phyloP scores from a whole-genome alignment of 2,329 filamentous ascomycete genomes.

The Xylariaceae sp. region DNA sequence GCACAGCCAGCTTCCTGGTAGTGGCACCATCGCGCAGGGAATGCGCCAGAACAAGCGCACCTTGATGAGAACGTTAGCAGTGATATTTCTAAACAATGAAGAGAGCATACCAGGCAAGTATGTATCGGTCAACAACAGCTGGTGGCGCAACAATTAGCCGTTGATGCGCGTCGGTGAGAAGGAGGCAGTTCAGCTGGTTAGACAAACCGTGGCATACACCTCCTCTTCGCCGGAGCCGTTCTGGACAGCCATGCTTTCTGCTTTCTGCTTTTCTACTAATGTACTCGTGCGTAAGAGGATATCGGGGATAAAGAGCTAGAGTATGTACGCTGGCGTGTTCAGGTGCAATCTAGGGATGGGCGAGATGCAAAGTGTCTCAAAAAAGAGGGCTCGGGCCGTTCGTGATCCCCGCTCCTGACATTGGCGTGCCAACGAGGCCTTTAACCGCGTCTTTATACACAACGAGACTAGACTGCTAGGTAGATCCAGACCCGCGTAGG shows the following conservation, averaged over 20 bases:
- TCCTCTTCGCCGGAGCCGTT: conserved; percentile 37
- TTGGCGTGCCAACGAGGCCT: too few species aligned
- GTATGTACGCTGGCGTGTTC: too few species aligned
- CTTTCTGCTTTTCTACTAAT: too few species aligned
- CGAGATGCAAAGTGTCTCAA: too few species aligned
- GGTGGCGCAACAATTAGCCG: conserved; percentile 30
- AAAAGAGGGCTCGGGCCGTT: too few species aligned
- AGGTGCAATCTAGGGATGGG: too few species aligned
- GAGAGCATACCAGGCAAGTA: conserved; percentile 78
- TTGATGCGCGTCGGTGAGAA: background rate
- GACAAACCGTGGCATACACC: conserved; percentile 53
- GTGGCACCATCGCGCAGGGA: conserved; percentile 88
- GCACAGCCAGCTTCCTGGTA: conserved; percentile 74
- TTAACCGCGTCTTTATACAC: too few species aligned
- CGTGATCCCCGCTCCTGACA: too few species aligned
- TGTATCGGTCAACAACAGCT: conserved; percentile 88
- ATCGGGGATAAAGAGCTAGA: background rate
- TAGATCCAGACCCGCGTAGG: too few species aligned
- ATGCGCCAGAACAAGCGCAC: conserved; percentile 88
- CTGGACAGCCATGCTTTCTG: conserved; percentile 26
- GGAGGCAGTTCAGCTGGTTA: background rate
- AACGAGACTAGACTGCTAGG: too few species aligned
- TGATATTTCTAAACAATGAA: conserved; percentile 10
- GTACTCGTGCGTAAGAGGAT: conserved; percentile 14
- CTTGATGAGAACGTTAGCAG: conserved; percentile 41